Conservation (phyloP, 108 stramenopile species). For the Halocafeteria seosinensis region DNA sequence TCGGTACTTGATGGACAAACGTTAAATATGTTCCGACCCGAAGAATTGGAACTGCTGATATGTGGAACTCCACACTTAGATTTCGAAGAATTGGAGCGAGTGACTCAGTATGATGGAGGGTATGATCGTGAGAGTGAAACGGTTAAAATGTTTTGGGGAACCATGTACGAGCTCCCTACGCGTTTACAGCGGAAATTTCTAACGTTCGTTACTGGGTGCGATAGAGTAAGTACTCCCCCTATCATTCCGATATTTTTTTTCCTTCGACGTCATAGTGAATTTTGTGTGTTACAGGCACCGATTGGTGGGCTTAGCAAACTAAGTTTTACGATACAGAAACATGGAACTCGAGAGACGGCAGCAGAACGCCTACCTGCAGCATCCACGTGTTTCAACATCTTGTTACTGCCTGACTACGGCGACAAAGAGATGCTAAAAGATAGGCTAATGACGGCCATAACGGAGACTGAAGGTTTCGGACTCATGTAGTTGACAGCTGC, state of each 20-base stretch:
- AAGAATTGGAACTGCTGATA: slow-evolving; percentile 39
- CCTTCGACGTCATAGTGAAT: too few species aligned
- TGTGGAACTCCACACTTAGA: slow-evolving; percentile 23
- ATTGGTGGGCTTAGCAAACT: slow-evolving; percentile 71
- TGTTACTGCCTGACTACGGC: slow-evolving; percentile 40
- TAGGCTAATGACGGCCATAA: slow-evolving; percentile 15
- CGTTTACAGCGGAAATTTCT: slow-evolving; percentile 53
- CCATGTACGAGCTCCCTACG: slow-evolving; percentile 16
- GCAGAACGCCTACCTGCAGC: slow-evolving; percentile 61
- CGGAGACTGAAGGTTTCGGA: slow-evolving; percentile 34
- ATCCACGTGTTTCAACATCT: slow-evolving; percentile 80
- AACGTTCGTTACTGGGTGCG: slow-evolving; percentile 63
- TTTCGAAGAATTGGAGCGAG: slow-evolving; percentile 22
- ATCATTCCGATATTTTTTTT: too few species aligned
- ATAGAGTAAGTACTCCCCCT: slow-evolving; percentile 45
- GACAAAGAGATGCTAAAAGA: slow-evolving; percentile 21
- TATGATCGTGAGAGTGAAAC: slow-evolving; percentile 16
- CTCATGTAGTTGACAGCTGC: slow-evolving; percentile 21
- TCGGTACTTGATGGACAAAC: slow-evolving; percentile 9
- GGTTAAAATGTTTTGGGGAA: slow-evolving; percentile 25
- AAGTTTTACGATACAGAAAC: slow-evolving; percentile 63
- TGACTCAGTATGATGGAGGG: slow-evolving; percentile 33
- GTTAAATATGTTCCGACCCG: slow-evolving; percentile 17
- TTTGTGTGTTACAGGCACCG: too few species aligned
- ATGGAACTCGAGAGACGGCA: slow-evolving; percentile 67